Evolutionary conservation across 2,329 filamentous ascomycete species (phyloP), one percentile per base, ranked within the genome.

Genomic region (Coniochaeta sp.): DNA sequence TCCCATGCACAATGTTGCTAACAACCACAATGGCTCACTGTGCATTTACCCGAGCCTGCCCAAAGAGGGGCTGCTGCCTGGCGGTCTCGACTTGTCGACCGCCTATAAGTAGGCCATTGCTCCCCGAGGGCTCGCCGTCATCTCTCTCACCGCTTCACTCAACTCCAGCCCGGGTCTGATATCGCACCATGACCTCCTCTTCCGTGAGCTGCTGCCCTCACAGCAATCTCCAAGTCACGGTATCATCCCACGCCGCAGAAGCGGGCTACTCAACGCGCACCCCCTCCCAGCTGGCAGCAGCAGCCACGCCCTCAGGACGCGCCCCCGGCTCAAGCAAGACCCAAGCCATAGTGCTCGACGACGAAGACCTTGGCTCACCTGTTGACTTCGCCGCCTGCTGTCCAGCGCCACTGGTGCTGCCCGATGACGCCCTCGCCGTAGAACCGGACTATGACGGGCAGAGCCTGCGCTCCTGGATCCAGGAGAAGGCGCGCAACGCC

Each of bases 381-480:
- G 38, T 22, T 14, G 20, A 42, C 38, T 7, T 7, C 10, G 27
- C 22, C 2, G 14, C n/a, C 14, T 48, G 26, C 24, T 48, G 30
- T 26, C 45, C 45, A 7, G 26, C 45, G 6, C 45, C 45, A n/a
- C 45, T 87, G 6, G 67, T 85, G 0, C 65, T 87, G 0, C 83
- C 83, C 0, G 71, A 68, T 2, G 83, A 86, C 59, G 78, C 80
- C 18, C 68, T 87, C 1, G 73, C 76, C 0, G 64, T 71, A 30
- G 76, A 85, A 33, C 75, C 78, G 1, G 67, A 74, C 5, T 71
- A 70, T 33, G 68, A 72, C 1, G 65, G 75, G 0, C 82, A 87
- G 55, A 77, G 70, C 33, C 67, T 81, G 38, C 67, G 70, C 26
- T 69, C 71, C 0, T 86, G 81, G 79, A 55, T 71, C 2, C 57